Evolutionary conservation across 2,329 filamentous ascomycete species (phyloP), one percentile per base, ranked within the genome.

Genomic region (Aspergillus flavus): DNA sequence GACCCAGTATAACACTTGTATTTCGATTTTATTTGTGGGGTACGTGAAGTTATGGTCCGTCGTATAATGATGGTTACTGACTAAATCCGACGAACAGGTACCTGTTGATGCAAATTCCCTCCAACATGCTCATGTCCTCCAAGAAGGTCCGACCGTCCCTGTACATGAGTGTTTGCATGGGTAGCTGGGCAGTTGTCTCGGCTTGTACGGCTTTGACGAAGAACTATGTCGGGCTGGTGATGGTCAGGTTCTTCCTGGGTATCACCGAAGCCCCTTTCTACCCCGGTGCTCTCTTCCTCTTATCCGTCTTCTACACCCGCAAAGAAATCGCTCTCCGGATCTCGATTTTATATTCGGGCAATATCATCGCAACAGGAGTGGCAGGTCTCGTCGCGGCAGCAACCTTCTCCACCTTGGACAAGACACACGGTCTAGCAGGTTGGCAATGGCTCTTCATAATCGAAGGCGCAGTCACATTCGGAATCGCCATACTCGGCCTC

Each of bases 231-330:
- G 83, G 82, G 65, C 82, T 89, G 77, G 80, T 88, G 1, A 69
- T 79, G 16, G 78, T 76, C 56, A 84, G 87, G 3, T 88, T 89
- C 74, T 84, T 87, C 68, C 74, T 89, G 0, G 87, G 87, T 3
- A 86, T 89, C 65, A 76, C 88, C 56, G 87, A 89, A 74, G 87
- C 87, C 0, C 86, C 87, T 0, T 86, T 85, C 69, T 84, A 86
- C 66, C 80, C 80, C 0, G 81, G 79, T 0, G 76, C 73, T 1
- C 67, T 81, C 1, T 79, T 74, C 60, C 75, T 73, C 23, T 61
- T 81, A 0, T 77, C 75, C 0, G 64, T 73, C 2, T 81, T 77
- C 65, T 82, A 82, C 56, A 80, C 73, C 11, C 65, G 74, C 7
- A 74, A 72, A n/a, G 73, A 70, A 54, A 56, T 69, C 10, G 62